These are phyloP conservation scores for Penicillium sp. DNA, from an alignment of 2,329 filamentous ascomycete genomes.

Conservation along the genomic window DNA sequence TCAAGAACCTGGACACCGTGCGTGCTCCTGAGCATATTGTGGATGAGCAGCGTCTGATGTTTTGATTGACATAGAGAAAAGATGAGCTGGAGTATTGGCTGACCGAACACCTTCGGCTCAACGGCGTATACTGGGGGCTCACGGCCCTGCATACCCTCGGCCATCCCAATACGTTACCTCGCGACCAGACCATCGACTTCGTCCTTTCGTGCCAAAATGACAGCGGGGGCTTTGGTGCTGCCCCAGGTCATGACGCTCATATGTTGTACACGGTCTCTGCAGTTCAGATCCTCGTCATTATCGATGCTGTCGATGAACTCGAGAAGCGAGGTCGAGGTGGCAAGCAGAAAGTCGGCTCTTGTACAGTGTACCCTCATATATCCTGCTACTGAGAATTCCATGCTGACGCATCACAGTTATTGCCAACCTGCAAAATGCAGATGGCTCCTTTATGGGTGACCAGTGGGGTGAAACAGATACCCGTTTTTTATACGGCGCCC, in stretches of 20 bases:
- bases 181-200: slow-evolving; percentile 78
- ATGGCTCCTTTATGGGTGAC: slow-evolving; percentile 87
- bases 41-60: slow-evolving; percentile 26
- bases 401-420: slow-evolving; percentile 56
- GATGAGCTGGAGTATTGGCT: slow-evolving; percentile 98
- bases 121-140: slow-evolving; percentile 94
- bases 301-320: slow-evolving; percentile 80
- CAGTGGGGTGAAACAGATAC: slow-evolving; percentile 97
- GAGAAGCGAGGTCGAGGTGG: slow-evolving; percentile 65
- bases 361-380: slow-evolving; percentile 52
- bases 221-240: slow-evolving; percentile 86
- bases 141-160: slow-evolving; percentile 81
- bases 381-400: not conserved
- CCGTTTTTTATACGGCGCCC: slow-evolving; percentile 83
- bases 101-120: slow-evolving; percentile 92
- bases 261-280: slow-evolving; percentile 95
- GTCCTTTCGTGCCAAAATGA: slow-evolving; percentile 92
- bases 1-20: slow-evolving; percentile 85
- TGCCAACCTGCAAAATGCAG: slow-evolving; percentile 74
- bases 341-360: slow-evolving; percentile 70
- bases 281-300: slow-evolving; percentile 83
- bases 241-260: slow-evolving; percentile 90
- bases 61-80: slow-evolving; percentile 60
- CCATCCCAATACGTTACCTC: slow-evolving; percentile 74
- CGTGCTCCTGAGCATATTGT: slow-evolving; percentile 36